A percentile compares a stretch with the other conserved stretches of the same genome.
Conservation (phyloP, 192 early-diverging fungal genomes). For the Coemansia sp. region DNA sequence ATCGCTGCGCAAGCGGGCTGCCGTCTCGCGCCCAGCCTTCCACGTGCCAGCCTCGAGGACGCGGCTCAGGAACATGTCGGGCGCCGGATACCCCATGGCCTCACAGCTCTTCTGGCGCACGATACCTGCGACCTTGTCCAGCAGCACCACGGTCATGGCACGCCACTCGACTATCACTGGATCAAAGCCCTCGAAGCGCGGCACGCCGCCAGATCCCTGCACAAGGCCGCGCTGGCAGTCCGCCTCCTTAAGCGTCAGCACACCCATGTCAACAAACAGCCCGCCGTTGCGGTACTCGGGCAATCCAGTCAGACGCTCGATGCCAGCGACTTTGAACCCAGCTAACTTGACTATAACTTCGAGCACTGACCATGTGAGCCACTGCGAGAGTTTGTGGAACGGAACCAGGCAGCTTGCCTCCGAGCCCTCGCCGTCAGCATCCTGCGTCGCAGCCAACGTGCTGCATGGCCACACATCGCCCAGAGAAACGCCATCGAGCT, state of each 20-base stretch:
- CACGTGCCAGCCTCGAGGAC: slow-evolving; percentile 94
- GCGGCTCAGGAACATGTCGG: slow-evolving; percentile 70
- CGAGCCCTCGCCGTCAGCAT: slow-evolving; percentile 9
- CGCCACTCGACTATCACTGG: slow-evolving; percentile 93
- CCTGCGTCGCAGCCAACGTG: slow-evolving; percentile 44
- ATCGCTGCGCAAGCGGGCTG: slow-evolving; percentile 73
- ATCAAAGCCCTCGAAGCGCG: slow-evolving; percentile 76
- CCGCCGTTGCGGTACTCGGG: slow-evolving; percentile 89
- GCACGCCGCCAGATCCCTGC: slow-evolving; percentile 52
- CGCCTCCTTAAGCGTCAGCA: slow-evolving; percentile 64
- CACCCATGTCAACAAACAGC: slow-evolving; percentile 83
- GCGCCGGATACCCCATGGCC: slow-evolving; percentile 52
- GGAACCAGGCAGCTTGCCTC: slow-evolving; percentile 62
- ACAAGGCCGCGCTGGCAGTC: slow-evolving; percentile 63
- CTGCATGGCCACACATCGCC: slow-evolving; percentile 92
- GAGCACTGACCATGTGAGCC: slow-evolving; percentile 93
- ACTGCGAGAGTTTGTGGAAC: slow-evolving; percentile 96
- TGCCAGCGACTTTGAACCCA: slow-evolving; percentile 54
- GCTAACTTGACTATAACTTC: slow-evolving; percentile 71
- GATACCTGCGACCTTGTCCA: slow-evolving; percentile 72
- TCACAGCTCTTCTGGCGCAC: slow-evolving; percentile 62
- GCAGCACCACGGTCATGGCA: slow-evolving; percentile 81
- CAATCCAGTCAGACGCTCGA: slow-evolving; percentile 80
- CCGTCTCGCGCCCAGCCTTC: slow-evolving; percentile 92
- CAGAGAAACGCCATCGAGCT: slow-evolving; percentile 72